phyloP scores from a whole-genome alignment of 2,329 filamentous ascomycete genomes.

The Colletotrichum phormii region DNA sequence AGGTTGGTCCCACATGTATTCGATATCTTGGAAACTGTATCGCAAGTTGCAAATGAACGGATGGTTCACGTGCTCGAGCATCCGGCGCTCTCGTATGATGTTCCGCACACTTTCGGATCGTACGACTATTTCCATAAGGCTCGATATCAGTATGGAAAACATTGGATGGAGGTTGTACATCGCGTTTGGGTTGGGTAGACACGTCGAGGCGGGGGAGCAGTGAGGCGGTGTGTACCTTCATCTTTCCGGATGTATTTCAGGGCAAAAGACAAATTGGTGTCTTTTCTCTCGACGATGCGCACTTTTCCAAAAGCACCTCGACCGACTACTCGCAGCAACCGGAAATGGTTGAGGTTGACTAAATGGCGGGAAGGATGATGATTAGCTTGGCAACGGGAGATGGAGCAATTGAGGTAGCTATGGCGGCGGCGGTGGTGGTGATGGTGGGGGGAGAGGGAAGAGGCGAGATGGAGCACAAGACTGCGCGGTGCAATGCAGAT shows the following conservation, averaged over 20 bases:
- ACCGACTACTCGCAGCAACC: constrained; percentile 92
- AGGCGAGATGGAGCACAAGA: background rate
- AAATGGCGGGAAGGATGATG: constrained; percentile 19
- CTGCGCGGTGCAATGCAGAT: background rate
- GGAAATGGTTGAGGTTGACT: constrained; percentile 99
- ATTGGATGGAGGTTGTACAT: background rate
- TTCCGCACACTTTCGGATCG: constrained; percentile 98
- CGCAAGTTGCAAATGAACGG: constrained; percentile 98
- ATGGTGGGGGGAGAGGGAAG: background rate
- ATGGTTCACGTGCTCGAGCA: constrained; percentile 98
- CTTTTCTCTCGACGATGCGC: constrained; percentile 97
- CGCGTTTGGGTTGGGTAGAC: background rate
- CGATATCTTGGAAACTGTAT: constrained; percentile 99
- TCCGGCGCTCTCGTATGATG: constrained; percentile 95
- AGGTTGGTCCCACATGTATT: constrained; percentile 82
- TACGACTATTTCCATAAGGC: constrained; percentile 72
- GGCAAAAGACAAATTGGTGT: constrained; percentile 92
- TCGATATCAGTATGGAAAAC: constrained; percentile 32
- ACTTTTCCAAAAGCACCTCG: constrained; percentile 99
- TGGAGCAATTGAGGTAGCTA: background rate
- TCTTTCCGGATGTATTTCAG: constrained; percentile 99
- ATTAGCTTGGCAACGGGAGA: constrained; percentile 20
- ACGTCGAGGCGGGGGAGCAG: constrained; percentile 1
- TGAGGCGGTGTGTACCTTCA: constrained; percentile 74
- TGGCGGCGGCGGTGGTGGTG: background rate